Evolutionary conservation across 2,329 filamentous ascomycete genomes (phyloP), one percentile per base, ranked within the genome.

Genomic region (Fragosphaeria purpurea): DNA sequence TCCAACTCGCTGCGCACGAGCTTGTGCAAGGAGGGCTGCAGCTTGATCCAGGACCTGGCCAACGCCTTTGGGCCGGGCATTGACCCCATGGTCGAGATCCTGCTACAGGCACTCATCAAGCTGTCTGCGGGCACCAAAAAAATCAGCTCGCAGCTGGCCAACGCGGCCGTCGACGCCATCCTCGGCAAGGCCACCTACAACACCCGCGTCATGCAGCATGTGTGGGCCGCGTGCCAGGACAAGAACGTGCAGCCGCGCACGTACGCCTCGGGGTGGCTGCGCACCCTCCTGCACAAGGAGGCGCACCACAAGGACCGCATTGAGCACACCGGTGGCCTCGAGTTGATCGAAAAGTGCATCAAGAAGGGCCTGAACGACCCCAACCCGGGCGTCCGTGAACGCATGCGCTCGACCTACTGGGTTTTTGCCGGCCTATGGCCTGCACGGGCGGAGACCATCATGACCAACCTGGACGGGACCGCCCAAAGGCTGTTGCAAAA

Each of bases 51-150:
- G 63, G 91, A 97, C 56, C 72, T 95, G 33, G 88, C 88, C 13
- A 79, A 76, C 57, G 81, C 77, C 7, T 82, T 87, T 44, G 89
- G 89, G 0, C 76, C 88, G 1, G 84, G 77, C 41, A 82, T 96
- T 60, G 91, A 97, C 61, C 79, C 85, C 9, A 86, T 95, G 82
- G 85, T 93, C 7, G 91, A 97, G 67, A 80, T 96, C 47, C 74
- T 96, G 30, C 80, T 97, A 68, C 89, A 95, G 62, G 85, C 81
- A 33, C 80, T 96, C 59, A 82, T 97, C 70, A 96, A 95, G 67
- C 79, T 96, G 56, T 90, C 85, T 57, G 88, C 83, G 8, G 83
- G 83, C 31, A 94, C 91, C 45, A 98, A 98, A 68, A 95, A 94
- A 66, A 95, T 98, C 58, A 83, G 80, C 51, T 88, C 88, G 1